A percentile compares a stretch with the other conserved stretches of the same genome.
These are phyloP conservation scores for Coemansia sp. DNA, from an alignment of 192 early-diverging fungal species.

Conservation along the genomic window DNA sequence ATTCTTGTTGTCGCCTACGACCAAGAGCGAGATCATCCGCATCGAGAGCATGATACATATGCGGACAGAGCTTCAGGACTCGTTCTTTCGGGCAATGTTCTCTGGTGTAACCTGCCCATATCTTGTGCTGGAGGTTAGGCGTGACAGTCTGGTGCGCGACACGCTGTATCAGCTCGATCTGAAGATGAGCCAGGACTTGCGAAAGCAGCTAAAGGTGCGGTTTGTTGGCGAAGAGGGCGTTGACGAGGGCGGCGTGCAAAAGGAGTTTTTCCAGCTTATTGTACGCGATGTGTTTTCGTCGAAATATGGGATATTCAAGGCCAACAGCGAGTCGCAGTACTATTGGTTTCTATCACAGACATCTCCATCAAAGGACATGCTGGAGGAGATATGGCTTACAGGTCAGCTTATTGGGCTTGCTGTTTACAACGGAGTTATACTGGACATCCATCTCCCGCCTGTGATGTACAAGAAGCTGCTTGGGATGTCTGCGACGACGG, in stretches of 20 bases:
- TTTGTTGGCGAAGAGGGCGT: conserved; percentile 94
- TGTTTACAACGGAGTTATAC: conserved; percentile 88
- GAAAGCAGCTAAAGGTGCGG: conserved; percentile 85
- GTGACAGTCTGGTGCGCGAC: conserved; percentile 71
- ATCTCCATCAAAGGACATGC: conserved; percentile 49
- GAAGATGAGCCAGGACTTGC: conserved; percentile 80
- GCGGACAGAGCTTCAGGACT: conserved; percentile 68
- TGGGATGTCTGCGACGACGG: conserved; percentile 60
- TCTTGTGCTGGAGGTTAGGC: conserved; percentile 66
- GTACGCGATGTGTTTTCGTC: conserved; percentile 84
- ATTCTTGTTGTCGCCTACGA: conserved; percentile 68
- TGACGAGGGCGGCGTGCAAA: conserved; percentile 91
- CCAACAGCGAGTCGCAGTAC: conserved; percentile 77
- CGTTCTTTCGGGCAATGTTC: conserved; percentile 77
- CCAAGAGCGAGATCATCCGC: conserved; percentile 73
- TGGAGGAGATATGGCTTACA: conserved; percentile 82
- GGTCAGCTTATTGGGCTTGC: conserved; percentile 88
- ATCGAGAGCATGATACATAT: conserved; percentile 70
- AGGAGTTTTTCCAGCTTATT: conserved; percentile 91
- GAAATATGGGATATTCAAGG: conserved; percentile 80
- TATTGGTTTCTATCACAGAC: conserved; percentile 79
- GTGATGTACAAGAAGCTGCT: conserved; percentile 88
- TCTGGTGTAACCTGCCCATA: conserved; percentile 74
- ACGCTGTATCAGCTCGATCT: conserved; percentile 70
- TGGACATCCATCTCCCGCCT: conserved; percentile 87